Evolutionary conservation across 2,329 filamentous ascomycete species (phyloP).

Genomic region (Blastomyces percursus): DNA sequence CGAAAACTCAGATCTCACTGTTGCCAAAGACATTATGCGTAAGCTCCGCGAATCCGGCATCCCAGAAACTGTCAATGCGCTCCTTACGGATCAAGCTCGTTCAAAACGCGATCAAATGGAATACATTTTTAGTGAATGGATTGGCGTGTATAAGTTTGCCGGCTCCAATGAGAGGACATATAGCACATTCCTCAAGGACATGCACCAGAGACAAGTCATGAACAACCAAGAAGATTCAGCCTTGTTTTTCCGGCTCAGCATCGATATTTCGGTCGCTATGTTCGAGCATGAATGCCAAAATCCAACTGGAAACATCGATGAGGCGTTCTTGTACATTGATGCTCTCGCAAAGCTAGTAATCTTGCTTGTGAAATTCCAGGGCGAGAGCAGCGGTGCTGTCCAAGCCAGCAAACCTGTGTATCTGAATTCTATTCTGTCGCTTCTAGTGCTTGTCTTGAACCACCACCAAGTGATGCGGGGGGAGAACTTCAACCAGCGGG

Average conservation of each 20-base stretch:
- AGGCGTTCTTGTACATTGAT: slow-evolving; percentile 58
- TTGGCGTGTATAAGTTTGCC: slow-evolving; percentile 67
- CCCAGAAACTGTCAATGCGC: slow-evolving; percentile 44
- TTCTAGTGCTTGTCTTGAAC: slow-evolving; percentile 72
- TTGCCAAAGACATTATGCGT: slow-evolving; percentile 60
- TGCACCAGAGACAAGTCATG: slow-evolving; percentile 64
- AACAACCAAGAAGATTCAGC: slow-evolving; percentile 64
- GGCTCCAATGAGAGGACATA: slow-evolving; percentile 61
- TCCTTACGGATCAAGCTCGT: slow-evolving; percentile 45
- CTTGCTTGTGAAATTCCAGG: slow-evolving; percentile 61
- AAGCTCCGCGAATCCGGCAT: slow-evolving; percentile 48
- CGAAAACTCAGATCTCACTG: slow-evolving; percentile 56
- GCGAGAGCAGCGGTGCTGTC: slow-evolving; percentile 47
- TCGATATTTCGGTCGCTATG: slow-evolving; percentile 66
- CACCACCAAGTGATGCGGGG: slow-evolving; percentile 72
- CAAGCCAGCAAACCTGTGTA: slow-evolving; percentile 57
- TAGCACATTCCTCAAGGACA: slow-evolving; percentile 69
- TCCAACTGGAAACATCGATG: slow-evolving; percentile 49
- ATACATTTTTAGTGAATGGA: slow-evolving; percentile 95
- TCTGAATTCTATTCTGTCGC: slow-evolving; percentile 63
- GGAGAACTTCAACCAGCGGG: slow-evolving; percentile 73
- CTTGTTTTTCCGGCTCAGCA: slow-evolving; percentile 65
- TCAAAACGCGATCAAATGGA: slow-evolving; percentile 73
- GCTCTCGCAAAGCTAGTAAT: slow-evolving; percentile 71
- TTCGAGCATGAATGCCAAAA: slow-evolving; percentile 61